These are phyloP conservation scores for Lactarius sp. DNA, from an alignment of 768 basidiomycete species.

Conservation along the genomic window DNA sequence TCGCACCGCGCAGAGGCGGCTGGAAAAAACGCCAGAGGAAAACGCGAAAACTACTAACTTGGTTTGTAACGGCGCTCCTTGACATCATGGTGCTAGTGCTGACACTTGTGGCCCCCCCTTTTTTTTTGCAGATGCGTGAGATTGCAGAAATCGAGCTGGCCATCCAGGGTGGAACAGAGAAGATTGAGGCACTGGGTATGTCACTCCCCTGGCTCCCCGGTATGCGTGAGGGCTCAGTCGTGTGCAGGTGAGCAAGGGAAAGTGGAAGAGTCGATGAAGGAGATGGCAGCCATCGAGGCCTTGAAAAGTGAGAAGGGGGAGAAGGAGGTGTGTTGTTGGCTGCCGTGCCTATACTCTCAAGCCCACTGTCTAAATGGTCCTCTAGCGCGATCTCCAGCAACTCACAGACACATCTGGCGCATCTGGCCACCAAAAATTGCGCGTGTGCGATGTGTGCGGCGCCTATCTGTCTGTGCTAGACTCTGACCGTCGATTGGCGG, in stretches of 20 bases:
- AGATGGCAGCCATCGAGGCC: conserved; percentile 96
- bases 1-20: conserved; percentile 82
- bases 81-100: background rate
- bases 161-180: conserved; percentile 97
- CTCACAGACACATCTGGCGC: conserved; percentile 97
- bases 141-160: conserved; percentile 99
- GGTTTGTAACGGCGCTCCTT: conserved; percentile 41
- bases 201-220: conserved; percentile 20
- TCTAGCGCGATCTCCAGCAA: conserved; percentile 86
- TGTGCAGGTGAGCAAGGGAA: conserved; percentile 90
- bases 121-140: conserved; percentile 77
- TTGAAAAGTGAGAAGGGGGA: conserved; percentile 93
- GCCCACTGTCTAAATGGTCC: background rate
- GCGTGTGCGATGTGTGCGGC: conserved; percentile 99
- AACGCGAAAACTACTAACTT: conserved; percentile 98
- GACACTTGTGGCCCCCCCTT: background rate
- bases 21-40: conserved; percentile 99
- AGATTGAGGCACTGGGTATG: conserved; percentile 89
- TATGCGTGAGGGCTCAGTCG: conserved; percentile 6
- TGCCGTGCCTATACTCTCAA: background rate
- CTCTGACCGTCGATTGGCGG: conserved; percentile 96
- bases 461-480: conserved; percentile 98
- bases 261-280: conserved; percentile 97
- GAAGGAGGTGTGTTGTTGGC: conserved; percentile 67
- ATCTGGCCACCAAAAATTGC: conserved; percentile 98